phyloP scores from a whole-genome alignment of 2,329 filamentous ascomycete genomes.

The Alternaria dauci region DNA sequence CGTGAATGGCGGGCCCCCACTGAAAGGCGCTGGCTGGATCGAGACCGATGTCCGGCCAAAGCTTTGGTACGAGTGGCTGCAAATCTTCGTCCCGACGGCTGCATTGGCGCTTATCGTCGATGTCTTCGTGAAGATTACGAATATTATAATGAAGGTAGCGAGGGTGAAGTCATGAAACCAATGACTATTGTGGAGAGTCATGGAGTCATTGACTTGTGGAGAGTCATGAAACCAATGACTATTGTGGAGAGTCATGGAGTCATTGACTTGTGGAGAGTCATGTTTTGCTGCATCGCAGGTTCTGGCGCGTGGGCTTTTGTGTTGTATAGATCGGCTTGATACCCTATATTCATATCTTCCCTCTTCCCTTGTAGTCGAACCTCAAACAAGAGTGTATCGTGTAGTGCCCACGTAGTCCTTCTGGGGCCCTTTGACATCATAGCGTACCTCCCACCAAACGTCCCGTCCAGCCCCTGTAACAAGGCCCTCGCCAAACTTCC shows the following conservation, averaged over 20 bases:
- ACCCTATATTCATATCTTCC: conserved; percentile 19
- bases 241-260: not conserved
- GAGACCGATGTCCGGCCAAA: conserved; percentile 57
- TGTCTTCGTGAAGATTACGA: conserved; percentile 34
- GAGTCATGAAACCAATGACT: not conserved
- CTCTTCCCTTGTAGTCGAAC: not conserved
- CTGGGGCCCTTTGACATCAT: conserved; percentile 52
- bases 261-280: too few species aligned
- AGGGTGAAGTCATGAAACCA: conserved; percentile 10
- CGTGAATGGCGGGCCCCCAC: conserved; percentile 25
- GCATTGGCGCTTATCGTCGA: conserved; percentile 50
- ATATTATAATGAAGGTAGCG: conserved; percentile 32
- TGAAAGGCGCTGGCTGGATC: conserved; percentile 54
- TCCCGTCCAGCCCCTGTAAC: conserved; percentile 6
- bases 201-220: too few species aligned
- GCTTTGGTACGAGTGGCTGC: conserved; percentile 53
- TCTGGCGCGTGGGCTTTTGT: conserved; percentile 3
- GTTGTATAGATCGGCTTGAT: conserved; percentile 22
- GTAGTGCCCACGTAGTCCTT: conserved; percentile 54
- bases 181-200: not conserved
- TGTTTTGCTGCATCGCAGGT: not conserved
- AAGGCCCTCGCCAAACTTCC: conserved; percentile 66
- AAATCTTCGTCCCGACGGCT: conserved; percentile 54
- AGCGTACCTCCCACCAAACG: conserved; percentile 48
- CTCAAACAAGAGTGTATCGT: conserved; percentile 31